Conservation (phyloP, 179 eudicot genomes). For the Actinidia polygama region DNA sequence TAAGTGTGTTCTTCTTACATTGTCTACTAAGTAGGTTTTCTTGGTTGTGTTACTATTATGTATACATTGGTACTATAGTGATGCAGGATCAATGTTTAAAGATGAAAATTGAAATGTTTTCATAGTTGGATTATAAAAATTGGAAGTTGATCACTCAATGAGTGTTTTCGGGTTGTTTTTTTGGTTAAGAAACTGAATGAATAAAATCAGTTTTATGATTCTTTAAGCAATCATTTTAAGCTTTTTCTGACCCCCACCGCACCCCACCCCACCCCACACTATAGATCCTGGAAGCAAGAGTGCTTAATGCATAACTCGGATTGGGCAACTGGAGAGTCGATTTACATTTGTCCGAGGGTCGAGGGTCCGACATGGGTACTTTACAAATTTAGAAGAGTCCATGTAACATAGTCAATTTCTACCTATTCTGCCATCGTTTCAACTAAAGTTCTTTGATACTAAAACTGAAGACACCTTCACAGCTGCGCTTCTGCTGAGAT, state of each 20-base stretch:
- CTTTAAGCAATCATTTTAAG: neutral
- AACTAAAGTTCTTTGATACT: too few species aligned
- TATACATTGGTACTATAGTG: neutral
- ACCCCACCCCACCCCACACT: too few species aligned
- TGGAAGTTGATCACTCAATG: neutral
- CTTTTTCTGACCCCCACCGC: neutral
- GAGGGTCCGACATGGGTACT: too few species aligned
- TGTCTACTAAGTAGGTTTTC: conserved; percentile 84
- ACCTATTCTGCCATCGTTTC: too few species aligned
- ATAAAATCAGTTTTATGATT: neutral
- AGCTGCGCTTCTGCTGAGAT: too few species aligned
- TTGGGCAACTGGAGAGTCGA: conserved; percentile 88
- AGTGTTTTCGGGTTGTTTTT: neutral
- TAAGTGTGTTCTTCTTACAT: conserved; percentile 40
- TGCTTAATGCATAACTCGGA: conserved; percentile 85
- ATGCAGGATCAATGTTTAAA: neutral
- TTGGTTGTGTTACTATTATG: neutral
- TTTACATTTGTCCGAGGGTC: too few species aligned
- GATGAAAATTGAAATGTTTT: neutral
- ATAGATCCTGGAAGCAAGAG: conserved; percentile 88
- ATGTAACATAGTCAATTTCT: too few species aligned
- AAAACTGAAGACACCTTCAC: too few species aligned
- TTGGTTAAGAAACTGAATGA: neutral
- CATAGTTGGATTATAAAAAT: neutral
- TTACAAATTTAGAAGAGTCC: too few species aligned